Evolutionary conservation across 768 basidiomycete species (phyloP), one percentile per base, ranked within the genome.

Genomic region (Rhizopogon vinicolor): DNA sequence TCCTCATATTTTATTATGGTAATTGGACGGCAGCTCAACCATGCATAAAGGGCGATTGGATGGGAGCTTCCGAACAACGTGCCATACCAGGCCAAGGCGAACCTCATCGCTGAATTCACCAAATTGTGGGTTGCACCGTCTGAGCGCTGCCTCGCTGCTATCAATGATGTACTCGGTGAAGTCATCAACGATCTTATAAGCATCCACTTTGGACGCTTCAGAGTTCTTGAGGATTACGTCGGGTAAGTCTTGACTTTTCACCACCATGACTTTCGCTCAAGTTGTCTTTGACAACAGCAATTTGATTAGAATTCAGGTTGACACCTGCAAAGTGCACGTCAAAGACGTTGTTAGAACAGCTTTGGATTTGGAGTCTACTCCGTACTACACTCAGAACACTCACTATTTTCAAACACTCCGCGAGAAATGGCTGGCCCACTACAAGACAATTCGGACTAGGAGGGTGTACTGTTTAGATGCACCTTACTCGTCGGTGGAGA

Each of bases 41-140:
- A 45, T 28, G 13, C 51, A 28, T 45, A 16, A 25, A 79, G 78
- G 10, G 69, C 71, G 7, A 68, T 69, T 31, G 70, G 65, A 2
- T 78, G 77, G 78, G 75, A 79, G 48, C 69, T 79, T 28, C 75
- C 75, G 0, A 62, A 65, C 5, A 68, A 77, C 39, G 59, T 76
- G 25, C 77, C 78, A 0, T 77, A 69, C 51, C 69, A 68, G 28
- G 76, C 77, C 10, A 77, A 74, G 45, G 59, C 54, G 10, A 63
- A 61, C 29, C 67, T 78, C 14, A 77, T 80, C 37, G 56, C 58
- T 3, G 46, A 58, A 12, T 73, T 68, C 44, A 72, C 73, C 16
- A 52, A 46, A 5, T 39, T 68, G 12, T 82, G 81, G 81, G 39
- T 52, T 1, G 45, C 41, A 0, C 76, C 79, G 1, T 65, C 72